phyloP scores from a whole-genome alignment of 345 rosid species.

The Limnanthes douglasii region DNA sequence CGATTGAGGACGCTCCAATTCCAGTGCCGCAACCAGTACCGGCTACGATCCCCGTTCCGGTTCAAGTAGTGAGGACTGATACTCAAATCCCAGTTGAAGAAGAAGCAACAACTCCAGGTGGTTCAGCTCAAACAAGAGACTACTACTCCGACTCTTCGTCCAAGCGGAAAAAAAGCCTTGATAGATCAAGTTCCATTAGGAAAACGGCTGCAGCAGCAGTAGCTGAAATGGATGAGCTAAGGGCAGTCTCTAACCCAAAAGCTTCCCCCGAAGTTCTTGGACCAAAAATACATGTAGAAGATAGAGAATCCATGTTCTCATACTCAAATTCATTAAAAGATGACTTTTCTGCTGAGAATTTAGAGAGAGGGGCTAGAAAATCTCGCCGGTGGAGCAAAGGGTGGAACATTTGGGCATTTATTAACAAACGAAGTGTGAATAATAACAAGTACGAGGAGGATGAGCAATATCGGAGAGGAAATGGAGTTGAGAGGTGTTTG shows the following conservation, averaged over 20 bases:
- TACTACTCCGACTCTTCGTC: constrained; percentile 83
- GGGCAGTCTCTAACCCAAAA: constrained; percentile 45
- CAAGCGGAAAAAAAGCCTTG: constrained; percentile 76
- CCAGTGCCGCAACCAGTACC: constrained; percentile 84
- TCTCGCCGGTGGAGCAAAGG: constrained; percentile 72
- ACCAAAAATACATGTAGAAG: constrained; percentile 22
- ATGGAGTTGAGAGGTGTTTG: constrained; percentile 79
- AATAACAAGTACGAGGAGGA: constrained; percentile 85
- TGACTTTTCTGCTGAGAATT: constrained; percentile 27
- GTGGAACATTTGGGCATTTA: constrained; percentile 83
- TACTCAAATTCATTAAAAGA: constrained; percentile 70
- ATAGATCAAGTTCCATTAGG: constrained; percentile 70
- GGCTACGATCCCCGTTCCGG: constrained; percentile 62
- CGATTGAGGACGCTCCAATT: constrained; percentile 52
- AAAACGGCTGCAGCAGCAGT: constrained; percentile 72
- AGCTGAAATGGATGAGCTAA: constrained; percentile 83
- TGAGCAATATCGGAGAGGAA: constrained; percentile 52
- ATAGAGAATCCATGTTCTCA: constrained; percentile 36
- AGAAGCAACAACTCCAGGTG: constrained; percentile 62
- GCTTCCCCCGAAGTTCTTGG: constrained; percentile 53
- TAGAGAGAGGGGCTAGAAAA: constrained; percentile 44
- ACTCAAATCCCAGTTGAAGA: constrained; percentile 87
- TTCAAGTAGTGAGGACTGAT: constrained; percentile 50
- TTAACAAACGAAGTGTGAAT: constrained; percentile 54
- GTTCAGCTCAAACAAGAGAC: constrained; percentile 84